Evolutionary conservation across 371 early-diverging fungal species (phyloP).

Genomic region (Dichotomocladium elegans): DNA sequence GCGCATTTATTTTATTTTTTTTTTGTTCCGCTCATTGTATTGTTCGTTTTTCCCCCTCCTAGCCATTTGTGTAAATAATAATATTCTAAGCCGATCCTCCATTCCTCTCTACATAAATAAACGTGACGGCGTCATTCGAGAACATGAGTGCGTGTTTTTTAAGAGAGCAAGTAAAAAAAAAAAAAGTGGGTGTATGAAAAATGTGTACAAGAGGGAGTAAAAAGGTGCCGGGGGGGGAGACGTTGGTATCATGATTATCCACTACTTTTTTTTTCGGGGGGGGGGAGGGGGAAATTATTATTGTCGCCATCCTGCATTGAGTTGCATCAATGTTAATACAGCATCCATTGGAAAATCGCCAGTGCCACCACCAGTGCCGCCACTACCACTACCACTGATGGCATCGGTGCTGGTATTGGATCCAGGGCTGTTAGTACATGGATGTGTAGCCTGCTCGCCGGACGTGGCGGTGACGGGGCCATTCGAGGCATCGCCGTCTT

Average conservation of each 20-base stretch:
- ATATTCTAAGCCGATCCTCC: too few relatives aligned
- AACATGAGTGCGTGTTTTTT: too few relatives aligned
- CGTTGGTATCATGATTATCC: background rate
- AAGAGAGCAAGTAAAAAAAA: too few relatives aligned
- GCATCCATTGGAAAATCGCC: conserved; percentile 64
- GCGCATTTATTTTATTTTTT: background rate
- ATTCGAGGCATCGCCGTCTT: background rate
- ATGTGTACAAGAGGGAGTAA: too few relatives aligned
- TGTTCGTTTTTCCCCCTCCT: background rate
- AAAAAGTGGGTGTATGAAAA: too few relatives aligned
- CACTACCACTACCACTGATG: conserved; percentile 8
- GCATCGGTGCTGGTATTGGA: background rate
- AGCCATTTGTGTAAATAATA: too few relatives aligned
- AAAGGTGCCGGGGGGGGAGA: too few relatives aligned
- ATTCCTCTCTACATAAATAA: too few relatives aligned
- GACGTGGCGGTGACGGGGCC: background rate
- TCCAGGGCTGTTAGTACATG: background rate
- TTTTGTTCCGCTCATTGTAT: background rate
- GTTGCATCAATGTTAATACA: conserved; percentile 60
- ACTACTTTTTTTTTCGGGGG: background rate
- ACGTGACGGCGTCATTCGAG: too few relatives aligned
- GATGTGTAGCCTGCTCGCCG: background rate
- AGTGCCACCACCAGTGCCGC: conserved; percentile 15
- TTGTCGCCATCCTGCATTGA: conserved; percentile 60
- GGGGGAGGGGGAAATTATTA: conserved; percentile 7